These are phyloP conservation scores for Cyclospora cayetanensis DNA, from an alignment of 169 alveolate genomes.

Conservation along the genomic window DNA sequence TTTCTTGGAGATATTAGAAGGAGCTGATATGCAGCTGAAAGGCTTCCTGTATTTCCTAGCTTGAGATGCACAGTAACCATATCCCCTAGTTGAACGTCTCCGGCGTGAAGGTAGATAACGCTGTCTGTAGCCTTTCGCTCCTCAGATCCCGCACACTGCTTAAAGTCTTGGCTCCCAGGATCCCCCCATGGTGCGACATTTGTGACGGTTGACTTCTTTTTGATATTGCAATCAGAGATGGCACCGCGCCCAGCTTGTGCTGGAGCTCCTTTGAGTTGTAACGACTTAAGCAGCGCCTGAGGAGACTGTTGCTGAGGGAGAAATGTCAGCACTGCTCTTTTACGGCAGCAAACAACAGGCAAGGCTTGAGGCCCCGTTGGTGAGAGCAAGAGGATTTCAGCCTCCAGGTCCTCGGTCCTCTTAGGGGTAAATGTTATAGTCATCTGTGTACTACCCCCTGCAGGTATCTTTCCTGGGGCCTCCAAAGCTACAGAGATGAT, in stretches of 20 bases:
- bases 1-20: constrained; percentile 26
- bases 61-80: constrained; percentile 42
- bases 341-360: constrained; percentile 57
- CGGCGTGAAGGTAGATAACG: constrained; percentile 51
- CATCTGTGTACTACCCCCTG: constrained; percentile 59
- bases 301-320: constrained; percentile 55
- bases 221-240: not conserved
- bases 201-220: not conserved
- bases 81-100: constrained; percentile 56
- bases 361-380: constrained; percentile 68
- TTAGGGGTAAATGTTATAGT: constrained; percentile 49
- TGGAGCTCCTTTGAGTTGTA: not conserved
- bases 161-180: not conserved
- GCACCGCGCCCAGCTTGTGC: not conserved
- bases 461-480: constrained; percentile 70
- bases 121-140: constrained; percentile 6
- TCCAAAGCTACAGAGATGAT: constrained; percentile 57
- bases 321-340: constrained; percentile 40
- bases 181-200: not conserved
- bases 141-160: not conserved
- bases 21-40: constrained; percentile 39
- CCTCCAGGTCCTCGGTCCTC: constrained; percentile 19
- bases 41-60: constrained; percentile 41
- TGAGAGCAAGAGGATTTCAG: constrained; percentile 48
- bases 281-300: constrained; percentile 14